Percentiles rank a stretch among this genome's conserved stretches.
phyloP scores from a whole-genome alignment of 495 filamentous ascomycete genomes.

The Hypoxylon fragiforme region DNA sequence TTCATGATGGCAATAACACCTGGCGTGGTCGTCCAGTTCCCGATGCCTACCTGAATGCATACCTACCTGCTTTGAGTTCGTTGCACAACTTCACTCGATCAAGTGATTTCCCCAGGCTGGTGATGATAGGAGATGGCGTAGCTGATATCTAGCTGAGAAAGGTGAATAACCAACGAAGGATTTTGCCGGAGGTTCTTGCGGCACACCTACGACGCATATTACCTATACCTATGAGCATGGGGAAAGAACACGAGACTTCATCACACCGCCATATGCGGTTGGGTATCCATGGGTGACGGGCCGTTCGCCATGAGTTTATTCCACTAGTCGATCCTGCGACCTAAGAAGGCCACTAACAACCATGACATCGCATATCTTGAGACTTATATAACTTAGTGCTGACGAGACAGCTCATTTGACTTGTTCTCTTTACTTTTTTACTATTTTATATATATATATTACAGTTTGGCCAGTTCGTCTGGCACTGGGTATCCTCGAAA shows the following conservation, averaged over 20 bases:
- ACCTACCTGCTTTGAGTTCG: background rate
- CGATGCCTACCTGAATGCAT: background rate
- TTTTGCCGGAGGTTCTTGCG: background rate
- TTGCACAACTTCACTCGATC: conserved; percentile 19
- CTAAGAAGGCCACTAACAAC: conserved; percentile 8
- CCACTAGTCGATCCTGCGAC: conserved; percentile 16
- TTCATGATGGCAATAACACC: too few relatives aligned
- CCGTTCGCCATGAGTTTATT: conserved; percentile 3
- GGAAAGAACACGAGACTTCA: conserved; percentile 9
- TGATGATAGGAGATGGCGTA: conserved; percentile 7
- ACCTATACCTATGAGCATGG: too few relatives aligned
- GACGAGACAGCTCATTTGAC: conserved; percentile 7
- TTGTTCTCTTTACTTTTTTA: background rate
- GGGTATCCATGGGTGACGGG: conserved; percentile 10
- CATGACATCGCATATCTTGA: conserved; percentile 9
- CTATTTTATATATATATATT: background rate
- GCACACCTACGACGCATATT: background rate
- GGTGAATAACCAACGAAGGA: conserved; percentile 20
- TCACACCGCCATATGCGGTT: conserved; percentile 27
- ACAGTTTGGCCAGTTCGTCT: too few relatives aligned
- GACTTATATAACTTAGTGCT: conserved; percentile 22
- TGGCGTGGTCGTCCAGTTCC: too few relatives aligned
- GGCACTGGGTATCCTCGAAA: too few relatives aligned
- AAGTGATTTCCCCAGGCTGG: conserved; percentile 24
- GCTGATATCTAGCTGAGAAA: conserved; percentile 2